Percentiles rank a stretch among this genome's conserved stretches.
These are phyloP conservation scores for Coniferiporia sulphurascens DNA, from an alignment of 1,284 basidiomycete genomes.

Conservation along the genomic window DNA sequence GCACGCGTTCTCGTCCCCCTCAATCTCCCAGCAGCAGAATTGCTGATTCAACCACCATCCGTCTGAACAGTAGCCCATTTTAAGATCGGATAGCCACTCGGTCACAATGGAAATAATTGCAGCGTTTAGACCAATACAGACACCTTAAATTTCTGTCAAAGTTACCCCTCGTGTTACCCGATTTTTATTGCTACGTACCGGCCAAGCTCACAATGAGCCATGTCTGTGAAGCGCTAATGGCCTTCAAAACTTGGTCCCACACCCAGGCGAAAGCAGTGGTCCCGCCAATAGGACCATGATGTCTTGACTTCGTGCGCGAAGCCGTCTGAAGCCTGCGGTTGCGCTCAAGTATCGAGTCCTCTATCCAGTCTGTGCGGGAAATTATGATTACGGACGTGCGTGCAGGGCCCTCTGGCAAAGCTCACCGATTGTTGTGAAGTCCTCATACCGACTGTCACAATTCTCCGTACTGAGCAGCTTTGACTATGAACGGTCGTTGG, in stretches of 20 bases:
- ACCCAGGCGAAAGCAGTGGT: constrained; percentile 48
- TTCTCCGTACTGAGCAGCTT: not conserved
- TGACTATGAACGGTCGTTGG: not conserved
- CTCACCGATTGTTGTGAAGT: constrained; percentile 79
- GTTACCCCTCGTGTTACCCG: not conserved
- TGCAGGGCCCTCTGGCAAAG: constrained; percentile 16
- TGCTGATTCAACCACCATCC: constrained; percentile 99
- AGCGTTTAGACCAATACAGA: constrained; percentile 89
- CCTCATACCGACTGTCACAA: constrained; percentile 62
- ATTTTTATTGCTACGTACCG: constrained; percentile 48
- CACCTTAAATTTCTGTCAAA: constrained; percentile 45
- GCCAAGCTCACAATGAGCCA: constrained; percentile 82
- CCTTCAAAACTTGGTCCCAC: constrained; percentile 56
- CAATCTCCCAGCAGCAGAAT: constrained; percentile 97
- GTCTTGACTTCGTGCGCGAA: constrained; percentile 31
- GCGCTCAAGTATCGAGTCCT: constrained; percentile 87
- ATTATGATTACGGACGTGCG: constrained; percentile 1
- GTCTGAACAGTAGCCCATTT: constrained; percentile 93
- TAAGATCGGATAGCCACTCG: constrained; percentile 97
- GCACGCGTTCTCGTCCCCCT: constrained; percentile 79
- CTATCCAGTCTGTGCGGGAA: constrained; percentile 79
- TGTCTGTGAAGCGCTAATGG: constrained; percentile 48
- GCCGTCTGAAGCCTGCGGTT: constrained; percentile 64
- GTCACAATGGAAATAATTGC: constrained; percentile 94
- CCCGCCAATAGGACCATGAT: constrained; percentile 48